Evolutionary conservation across 2,329 filamentous ascomycete species (phyloP), one percentile per base, ranked within the genome.

Genomic region (Aspergillus felis): DNA sequence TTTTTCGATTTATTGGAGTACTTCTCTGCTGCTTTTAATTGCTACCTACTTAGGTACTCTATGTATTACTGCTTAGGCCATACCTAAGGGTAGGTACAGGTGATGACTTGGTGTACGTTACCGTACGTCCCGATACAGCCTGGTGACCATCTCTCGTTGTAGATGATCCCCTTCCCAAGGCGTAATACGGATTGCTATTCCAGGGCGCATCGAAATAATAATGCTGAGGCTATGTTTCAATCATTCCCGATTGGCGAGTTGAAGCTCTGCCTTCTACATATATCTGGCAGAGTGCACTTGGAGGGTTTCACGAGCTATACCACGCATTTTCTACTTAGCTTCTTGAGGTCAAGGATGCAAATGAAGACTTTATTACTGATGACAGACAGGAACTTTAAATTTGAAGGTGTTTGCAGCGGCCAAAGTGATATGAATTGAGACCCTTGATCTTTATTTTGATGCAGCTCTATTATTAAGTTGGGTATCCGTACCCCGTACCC

Each of bases 151-250:
- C n/a, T 22, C 20, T 46, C 22, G 8, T 10, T 1, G 42, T 22
- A 24, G n/a, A 24, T 20, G 42, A 46, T 24, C 42, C 12, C 24
- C 46, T 38, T 48, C 50, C 27, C 25, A 51, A 52, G 41, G 48
- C 49, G 25, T 24, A 53, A 51, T 38, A 56, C 54, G 24, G n/a
- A 38, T 42, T 47, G 22, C 44, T 27, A 27, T 24, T 47, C 22
- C 44, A 24, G 22, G 24, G 27, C 25, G 38, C 49, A 51, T 51
- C 24, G 32, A n/a, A 51, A 53, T 17, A 51, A 53, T 17, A 51
- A 53, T 17, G 7, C 24, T 35, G 32, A 48, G 53, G 46, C 53
- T 50, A 54, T 54, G 53, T 41, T 46, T 47, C 44, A 46, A 46
- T 54, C 10, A 42, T n/a, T 32, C 32, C 25, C 49, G 47, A 55